These are phyloP conservation scores for Sphaerostilbella broomeana DNA, from an alignment of 2,329 filamentous ascomycete genomes.

Conservation along the genomic window DNA sequence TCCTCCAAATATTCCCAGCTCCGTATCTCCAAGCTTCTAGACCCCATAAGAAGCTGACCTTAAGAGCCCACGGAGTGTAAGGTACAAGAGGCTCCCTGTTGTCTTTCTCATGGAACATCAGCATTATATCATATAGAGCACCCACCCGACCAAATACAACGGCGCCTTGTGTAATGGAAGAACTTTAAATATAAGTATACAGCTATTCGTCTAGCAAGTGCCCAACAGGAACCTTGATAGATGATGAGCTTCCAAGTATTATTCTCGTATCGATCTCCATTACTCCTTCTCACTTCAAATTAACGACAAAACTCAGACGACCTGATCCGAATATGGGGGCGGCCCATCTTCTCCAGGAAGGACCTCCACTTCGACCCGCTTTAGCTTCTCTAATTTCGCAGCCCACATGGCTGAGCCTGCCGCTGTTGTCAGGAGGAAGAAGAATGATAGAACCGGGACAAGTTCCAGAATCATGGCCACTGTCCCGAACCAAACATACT, in stretches of 20 bases:
- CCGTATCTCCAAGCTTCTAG: too few relatives aligned
- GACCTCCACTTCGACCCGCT: constrained; percentile 6
- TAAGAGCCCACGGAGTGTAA: too few relatives aligned
- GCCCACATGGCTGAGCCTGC: constrained; percentile 84
- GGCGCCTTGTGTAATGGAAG: not conserved
- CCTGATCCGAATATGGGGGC: constrained; percentile 8
- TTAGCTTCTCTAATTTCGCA: constrained; percentile 60
- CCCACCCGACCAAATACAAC: not conserved
- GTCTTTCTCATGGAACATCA: too few relatives aligned
- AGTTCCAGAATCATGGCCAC: constrained; percentile 78
- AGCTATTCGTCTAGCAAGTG: too few relatives aligned
- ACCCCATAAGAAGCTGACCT: too few relatives aligned
- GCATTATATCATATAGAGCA: too few relatives aligned
- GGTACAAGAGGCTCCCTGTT: too few relatives aligned
- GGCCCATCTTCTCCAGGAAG: not conserved
- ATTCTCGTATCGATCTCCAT: not conserved
- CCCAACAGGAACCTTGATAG: not conserved
- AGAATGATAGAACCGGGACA: constrained; percentile 85
- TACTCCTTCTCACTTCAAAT: not conserved
- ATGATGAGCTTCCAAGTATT: not conserved
- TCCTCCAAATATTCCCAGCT: too few relatives aligned
- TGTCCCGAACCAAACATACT: constrained; percentile 91
- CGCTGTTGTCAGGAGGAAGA: constrained; percentile 85
- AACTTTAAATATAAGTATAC: not conserved
- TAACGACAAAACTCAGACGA: constrained; percentile 1